Conservation (phyloP, 139 green algal genomes). For the Limnomonas spitsbergensis region DNA sequence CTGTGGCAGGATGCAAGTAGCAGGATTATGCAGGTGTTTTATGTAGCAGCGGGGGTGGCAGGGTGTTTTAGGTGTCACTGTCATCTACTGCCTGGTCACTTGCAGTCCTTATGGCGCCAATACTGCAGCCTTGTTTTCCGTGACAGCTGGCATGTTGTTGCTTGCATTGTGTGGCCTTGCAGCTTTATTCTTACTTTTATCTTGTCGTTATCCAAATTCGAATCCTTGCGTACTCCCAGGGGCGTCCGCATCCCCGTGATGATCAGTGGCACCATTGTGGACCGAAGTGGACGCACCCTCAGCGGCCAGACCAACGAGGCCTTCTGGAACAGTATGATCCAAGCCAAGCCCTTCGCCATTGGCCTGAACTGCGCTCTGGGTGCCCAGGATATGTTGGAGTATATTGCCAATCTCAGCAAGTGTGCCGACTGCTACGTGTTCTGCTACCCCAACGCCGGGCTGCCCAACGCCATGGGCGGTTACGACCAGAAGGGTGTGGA, state of each 20-base stretch:
- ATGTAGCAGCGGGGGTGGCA: too few species aligned
- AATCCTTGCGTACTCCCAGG: neutral
- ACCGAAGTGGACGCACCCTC: conserved; percentile 92
- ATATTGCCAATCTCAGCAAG: conserved; percentile 86
- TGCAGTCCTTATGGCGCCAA: too few species aligned
- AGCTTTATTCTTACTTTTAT: too few species aligned
- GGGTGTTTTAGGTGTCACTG: too few species aligned
- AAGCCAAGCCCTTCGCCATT: conserved; percentile 88
- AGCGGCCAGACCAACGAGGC: conserved; percentile 97
- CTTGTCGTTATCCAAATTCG: neutral
- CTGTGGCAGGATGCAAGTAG: too few species aligned
- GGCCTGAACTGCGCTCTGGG: conserved; percentile 97
- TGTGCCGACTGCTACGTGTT: conserved; percentile 93
- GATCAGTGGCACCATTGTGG: conserved; percentile 94
- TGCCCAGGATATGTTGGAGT: conserved; percentile 90
- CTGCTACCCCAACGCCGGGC: conserved; percentile 95
- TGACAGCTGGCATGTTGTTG: too few species aligned
- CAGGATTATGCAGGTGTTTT: too few species aligned
- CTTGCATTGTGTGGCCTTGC: too few species aligned
- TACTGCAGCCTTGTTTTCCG: too few species aligned
- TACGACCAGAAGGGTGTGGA: conserved; percentile 94
- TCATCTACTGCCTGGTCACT: too few species aligned
- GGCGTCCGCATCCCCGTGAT: conserved; percentile 85
- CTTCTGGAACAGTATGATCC: conserved; percentile 92
- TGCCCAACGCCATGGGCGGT: conserved; percentile 97